Percentiles rank a stretch among this genome's conserved stretches.
phyloP scores from a whole-genome alignment of 1,139 yeast genomes.

The Debaryomycetaceae sp. region DNA sequence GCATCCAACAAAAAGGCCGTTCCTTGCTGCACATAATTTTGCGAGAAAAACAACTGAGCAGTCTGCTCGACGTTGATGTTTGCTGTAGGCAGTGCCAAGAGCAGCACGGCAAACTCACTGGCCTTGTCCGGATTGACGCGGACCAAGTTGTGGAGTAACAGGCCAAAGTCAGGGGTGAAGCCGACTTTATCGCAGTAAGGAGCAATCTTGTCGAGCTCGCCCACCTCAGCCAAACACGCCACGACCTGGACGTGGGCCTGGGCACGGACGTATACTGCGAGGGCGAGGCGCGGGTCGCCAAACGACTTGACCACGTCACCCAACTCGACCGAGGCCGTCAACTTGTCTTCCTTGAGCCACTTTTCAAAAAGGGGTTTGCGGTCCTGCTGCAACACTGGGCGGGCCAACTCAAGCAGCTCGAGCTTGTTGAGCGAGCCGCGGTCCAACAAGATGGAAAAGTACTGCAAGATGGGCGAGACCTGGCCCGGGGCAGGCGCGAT shows the following conservation, averaged over 20 bases:
- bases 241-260: conserved; percentile 84
- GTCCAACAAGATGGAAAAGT: conserved; percentile 84
- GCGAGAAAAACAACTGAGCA: conserved; percentile 91
- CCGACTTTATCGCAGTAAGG: conserved; percentile 89
- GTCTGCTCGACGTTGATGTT: conserved; percentile 73
- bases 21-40: conserved; percentile 93
- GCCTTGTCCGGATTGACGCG: conserved; percentile 97
- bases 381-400: conserved; percentile 92
- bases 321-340: conserved; percentile 88
- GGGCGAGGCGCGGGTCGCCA: conserved; percentile 68
- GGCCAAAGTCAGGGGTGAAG: conserved; percentile 83
- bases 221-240: conserved; percentile 85
- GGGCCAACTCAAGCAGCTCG: conserved; percentile 91
- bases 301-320: conserved; percentile 92
- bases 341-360: conserved; percentile 92
- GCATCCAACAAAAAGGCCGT: conserved; percentile 98
- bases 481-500: conserved; percentile 95
- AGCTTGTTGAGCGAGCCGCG: conserved; percentile 87
- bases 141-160: conserved; percentile 80
- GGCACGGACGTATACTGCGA: conserved; percentile 85
- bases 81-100: conserved; percentile 53
- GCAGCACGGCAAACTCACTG: conserved; percentile 88
- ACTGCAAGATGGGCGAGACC: conserved; percentile 87
- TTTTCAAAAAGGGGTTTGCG: conserved; percentile 90
- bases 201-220: conserved; percentile 90